Conservation (phyloP, 2,329 filamentous ascomycete species). For the Cytospora paraplurivora region DNA sequence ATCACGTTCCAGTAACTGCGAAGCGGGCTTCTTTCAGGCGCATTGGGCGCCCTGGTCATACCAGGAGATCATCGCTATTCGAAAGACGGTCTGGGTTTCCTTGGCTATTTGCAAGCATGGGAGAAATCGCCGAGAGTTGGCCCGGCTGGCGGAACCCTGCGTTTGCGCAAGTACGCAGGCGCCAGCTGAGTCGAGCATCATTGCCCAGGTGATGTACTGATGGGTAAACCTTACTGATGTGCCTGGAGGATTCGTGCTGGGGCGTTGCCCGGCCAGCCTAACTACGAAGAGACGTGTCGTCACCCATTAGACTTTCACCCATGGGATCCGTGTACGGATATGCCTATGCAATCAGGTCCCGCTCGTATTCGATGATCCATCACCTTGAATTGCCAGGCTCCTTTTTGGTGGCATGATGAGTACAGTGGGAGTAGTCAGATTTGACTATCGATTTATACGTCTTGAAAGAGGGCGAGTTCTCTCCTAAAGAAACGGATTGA, state of each 20-base stretch:
- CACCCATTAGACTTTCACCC: not conserved
- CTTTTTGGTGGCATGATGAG: not conserved
- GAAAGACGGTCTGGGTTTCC: not conserved
- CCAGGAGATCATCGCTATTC: not conserved
- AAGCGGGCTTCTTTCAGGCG: not conserved
- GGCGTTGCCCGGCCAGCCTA: not conserved
- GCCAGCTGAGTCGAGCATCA: not conserved
- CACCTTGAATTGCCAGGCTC: too few relatives aligned
- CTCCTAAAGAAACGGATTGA: not conserved
- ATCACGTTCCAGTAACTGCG: not conserved
- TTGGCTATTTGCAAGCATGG: not conserved
- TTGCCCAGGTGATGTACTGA: not conserved
- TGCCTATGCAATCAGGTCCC: not conserved
- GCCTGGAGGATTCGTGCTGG: not conserved
- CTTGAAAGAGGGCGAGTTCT: not conserved
- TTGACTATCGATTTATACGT: not conserved
- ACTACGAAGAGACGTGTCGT: conserved; percentile 1
- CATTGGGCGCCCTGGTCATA: not conserved
- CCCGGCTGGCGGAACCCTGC: not conserved
- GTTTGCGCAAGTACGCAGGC: not conserved
- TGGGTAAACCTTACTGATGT: not conserved
- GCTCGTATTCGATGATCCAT: not conserved
- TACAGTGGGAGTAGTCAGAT: not conserved
- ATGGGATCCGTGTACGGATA: not conserved
- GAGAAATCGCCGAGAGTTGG: conserved; percentile 2